Percentiles rank a stretch among this genome's conserved stretches.
These are phyloP conservation scores for Linderina pennispora DNA, from an alignment of 192 early-diverging fungal genomes.

Conservation along the genomic window DNA sequence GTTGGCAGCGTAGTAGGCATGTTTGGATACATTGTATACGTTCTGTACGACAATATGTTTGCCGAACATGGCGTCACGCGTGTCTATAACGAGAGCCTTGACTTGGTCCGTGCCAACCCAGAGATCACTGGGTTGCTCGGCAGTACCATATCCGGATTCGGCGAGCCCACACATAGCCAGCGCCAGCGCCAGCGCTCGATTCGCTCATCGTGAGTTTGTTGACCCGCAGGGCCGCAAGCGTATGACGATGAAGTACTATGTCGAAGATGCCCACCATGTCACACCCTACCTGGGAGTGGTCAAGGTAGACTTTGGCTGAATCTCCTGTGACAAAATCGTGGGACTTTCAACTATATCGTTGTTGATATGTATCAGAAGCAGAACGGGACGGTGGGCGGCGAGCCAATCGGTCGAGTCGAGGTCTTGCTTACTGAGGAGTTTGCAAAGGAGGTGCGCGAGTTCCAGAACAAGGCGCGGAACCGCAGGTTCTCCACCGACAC, in stretches of 20 bases:
- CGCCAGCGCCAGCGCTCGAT: slow-evolving; percentile 34
- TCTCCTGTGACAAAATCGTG: slow-evolving; percentile 8
- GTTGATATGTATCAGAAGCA: slow-evolving; percentile 21
- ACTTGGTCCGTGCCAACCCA: slow-evolving; percentile 30
- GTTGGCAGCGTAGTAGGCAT: slow-evolving; percentile 30
- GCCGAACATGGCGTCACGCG: slow-evolving; percentile 30
- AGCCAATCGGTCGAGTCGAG: slow-evolving; percentile 8
- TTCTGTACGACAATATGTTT: slow-evolving; percentile 37
- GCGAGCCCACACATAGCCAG: slow-evolving; percentile 39
- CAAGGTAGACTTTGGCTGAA: slow-evolving; percentile 14
- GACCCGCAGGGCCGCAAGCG: slow-evolving; percentile 12
- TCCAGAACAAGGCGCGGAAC: slow-evolving; percentile 6
- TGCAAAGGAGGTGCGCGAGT: slow-evolving; percentile 3
- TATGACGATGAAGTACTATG: slow-evolving; percentile 30
- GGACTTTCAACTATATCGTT: slow-evolving; percentile 35
- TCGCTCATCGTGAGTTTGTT: slow-evolving; percentile 16
- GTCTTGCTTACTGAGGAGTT: slow-evolving; percentile 39
- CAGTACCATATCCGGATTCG: slow-evolving; percentile 13
- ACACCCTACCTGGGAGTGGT: slow-evolving; percentile 13
- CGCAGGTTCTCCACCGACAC: slow-evolving; percentile 5
- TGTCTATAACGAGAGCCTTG: slow-evolving; percentile 40
- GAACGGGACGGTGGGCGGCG: background rate
- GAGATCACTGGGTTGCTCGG: slow-evolving; percentile 25
- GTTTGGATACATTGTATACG: slow-evolving; percentile 37
- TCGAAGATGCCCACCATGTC: slow-evolving; percentile 5